Base-by-base conservation (phyloP, 768 basidiomycete species). In the Lactifluus echinatus region DNA sequence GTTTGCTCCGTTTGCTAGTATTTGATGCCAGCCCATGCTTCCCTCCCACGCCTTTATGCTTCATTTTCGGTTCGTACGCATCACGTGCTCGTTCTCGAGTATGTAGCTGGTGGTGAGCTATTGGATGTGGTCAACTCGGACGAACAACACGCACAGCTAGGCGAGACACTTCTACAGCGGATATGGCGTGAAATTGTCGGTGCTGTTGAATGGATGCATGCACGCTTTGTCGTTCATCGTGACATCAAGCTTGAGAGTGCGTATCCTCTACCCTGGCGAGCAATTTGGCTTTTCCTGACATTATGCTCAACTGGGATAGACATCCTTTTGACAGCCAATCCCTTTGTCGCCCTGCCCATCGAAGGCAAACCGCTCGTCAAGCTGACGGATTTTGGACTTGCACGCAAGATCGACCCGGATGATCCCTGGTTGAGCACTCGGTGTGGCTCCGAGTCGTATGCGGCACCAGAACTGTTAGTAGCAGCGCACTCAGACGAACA, bases 391-490 rank as follows among this genome's bases (percentile, higher is more conserved):
- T 95, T 93, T 66, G 91, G 92, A 7, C 79, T 95, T n/a, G 83
- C 89, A 15, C 78, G 90, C 26, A 91, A 91, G 70, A 83, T 93
- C 63, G 81, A 88, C 64, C 77, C 83, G 14, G 70, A 76, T 4
- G 64, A 73, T 1, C 85, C 85, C 1, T 71, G 83, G 15, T 74
- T 93, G 11, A 76, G 77, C 17, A 93, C 91, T 11, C 80, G 91
- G 1, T 95, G 92, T 69, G 91, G 92, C 6, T 87, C 84, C 28
- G 91, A 95, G 67, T 87, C 85, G 0, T 93, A 93, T 70, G 89
- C 91, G 6, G 89, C 90, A 8, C 86, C 86, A 0, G 86, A 89
- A 66, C 74, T 89, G 19, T 79, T 87, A 26, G 79, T 82, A 64
- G 62, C 62, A 2, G n/a, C 51, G 8, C 54, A 55, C 40, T 26